Conservation (phyloP, 225 moss, liverwort and hornwort species). For the Sphagnum tenellum region DNA sequence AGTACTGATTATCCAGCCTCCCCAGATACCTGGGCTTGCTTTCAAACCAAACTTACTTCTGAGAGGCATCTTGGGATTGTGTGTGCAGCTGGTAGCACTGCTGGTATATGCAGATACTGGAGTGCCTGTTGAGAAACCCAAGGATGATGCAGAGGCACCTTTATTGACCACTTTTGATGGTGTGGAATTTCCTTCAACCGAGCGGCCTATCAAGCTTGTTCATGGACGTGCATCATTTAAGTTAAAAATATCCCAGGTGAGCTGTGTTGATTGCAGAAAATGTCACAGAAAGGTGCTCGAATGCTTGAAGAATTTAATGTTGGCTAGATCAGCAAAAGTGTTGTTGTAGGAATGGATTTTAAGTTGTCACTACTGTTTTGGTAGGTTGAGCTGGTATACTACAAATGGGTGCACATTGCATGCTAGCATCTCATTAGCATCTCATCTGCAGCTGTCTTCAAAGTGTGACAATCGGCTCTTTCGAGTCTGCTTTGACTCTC, state of each 20-base stretch:
- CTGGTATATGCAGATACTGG: slow-evolving; percentile 92
- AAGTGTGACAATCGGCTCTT: slow-evolving; percentile 98
- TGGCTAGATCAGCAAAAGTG: too few species aligned
- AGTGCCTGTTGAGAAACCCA: slow-evolving; percentile 86
- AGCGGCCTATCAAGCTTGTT: slow-evolving; percentile 87
- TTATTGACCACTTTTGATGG: slow-evolving; percentile 92
- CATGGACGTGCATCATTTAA: slow-evolving; percentile 97
- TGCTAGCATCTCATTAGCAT: too few species aligned
- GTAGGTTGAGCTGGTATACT: too few species aligned
- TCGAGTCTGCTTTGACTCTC: slow-evolving; percentile 95
- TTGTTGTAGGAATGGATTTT: too few species aligned
- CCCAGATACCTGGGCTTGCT: too few species aligned
- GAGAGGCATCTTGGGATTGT: too few species aligned
- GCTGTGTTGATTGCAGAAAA: neutral
- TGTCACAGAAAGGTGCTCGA: neutral
- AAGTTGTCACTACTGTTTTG: too few species aligned
- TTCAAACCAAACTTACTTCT: too few species aligned
- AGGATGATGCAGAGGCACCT: slow-evolving; percentile 97
- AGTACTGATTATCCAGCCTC: too few species aligned
- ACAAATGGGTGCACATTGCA: too few species aligned
- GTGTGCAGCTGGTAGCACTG: slow-evolving; percentile 77
- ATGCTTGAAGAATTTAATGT: slow-evolving; percentile 3
- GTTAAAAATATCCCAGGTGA: slow-evolving; percentile 93
- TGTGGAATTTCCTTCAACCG: slow-evolving; percentile 95
- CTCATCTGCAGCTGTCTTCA: slow-evolving; percentile 65